Percentiles rank a stretch among this genome's conserved stretches.
Evolutionary conservation across 1,139 yeast genomes (phyloP).

Genomic region (Barnettozyma hawaiiensis): DNA sequence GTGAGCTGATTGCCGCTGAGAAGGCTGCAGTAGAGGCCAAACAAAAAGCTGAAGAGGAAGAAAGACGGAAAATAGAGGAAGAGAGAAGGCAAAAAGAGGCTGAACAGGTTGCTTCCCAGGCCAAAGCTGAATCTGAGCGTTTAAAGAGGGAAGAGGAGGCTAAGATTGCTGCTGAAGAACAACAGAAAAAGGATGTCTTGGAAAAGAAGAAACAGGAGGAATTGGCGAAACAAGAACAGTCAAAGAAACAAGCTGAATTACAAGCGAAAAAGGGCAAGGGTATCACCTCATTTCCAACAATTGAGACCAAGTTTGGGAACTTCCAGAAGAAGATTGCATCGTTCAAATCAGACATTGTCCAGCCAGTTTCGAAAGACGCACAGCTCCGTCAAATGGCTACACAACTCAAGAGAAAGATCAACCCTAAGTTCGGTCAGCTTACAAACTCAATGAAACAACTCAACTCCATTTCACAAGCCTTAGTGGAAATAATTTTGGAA

Average conservation of each 20-base stretch:
- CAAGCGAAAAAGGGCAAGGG: constrained; percentile 21
- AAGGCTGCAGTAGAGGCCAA: not conserved
- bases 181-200: constrained; percentile 16
- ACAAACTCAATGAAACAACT: constrained; percentile 67
- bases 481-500: constrained; percentile 42
- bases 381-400: constrained; percentile 35
- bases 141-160: constrained; percentile 20
- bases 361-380: constrained; percentile 43
- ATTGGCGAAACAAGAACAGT: constrained; percentile 18
- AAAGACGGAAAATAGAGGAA: constrained; percentile 22
- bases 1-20: not conserved
- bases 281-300: constrained; percentile 34
- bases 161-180: constrained; percentile 3
- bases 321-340: constrained; percentile 52
- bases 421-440: constrained; percentile 87
- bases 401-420: constrained; percentile 61
- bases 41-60: constrained; percentile 12
- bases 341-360: constrained; percentile 55
- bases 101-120: constrained; percentile 15
- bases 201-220: constrained; percentile 22
- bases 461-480: constrained; percentile 43
- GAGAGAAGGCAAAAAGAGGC: constrained; percentile 21
- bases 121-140: constrained; percentile 21
- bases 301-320: constrained; percentile 44
- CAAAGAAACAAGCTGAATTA: constrained; percentile 19